phyloP scores from a whole-genome alignment of 1,284 basidiomycete species.

The Clitocybe nebularis region DNA sequence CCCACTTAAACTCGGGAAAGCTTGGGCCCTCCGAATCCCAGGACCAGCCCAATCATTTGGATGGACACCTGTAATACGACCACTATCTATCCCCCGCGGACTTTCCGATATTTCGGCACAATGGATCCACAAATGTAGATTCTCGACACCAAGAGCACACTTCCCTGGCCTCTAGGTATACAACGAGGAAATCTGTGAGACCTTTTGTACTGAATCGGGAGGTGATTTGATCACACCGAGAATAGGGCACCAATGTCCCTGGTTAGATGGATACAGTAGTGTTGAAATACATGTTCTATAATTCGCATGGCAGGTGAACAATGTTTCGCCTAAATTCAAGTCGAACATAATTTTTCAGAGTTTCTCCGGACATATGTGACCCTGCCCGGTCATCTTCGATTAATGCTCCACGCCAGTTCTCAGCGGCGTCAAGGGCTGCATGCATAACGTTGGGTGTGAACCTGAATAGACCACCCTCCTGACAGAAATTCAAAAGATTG shows the following conservation, averaged over 20 bases:
- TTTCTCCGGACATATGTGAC: too few species aligned
- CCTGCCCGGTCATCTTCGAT: too few species aligned
- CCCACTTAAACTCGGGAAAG: constrained; percentile 15
- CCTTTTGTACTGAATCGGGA: not conserved
- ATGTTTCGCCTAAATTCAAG: too few species aligned
- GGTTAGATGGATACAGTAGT: too few species aligned
- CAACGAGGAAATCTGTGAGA: not conserved
- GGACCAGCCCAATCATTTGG: not conserved
- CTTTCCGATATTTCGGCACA: not conserved
- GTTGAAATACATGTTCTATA: too few species aligned
- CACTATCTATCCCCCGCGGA: not conserved
- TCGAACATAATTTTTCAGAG: too few species aligned
- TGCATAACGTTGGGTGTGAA: too few species aligned
- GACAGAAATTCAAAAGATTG: too few species aligned
- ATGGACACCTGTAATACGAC: not conserved
- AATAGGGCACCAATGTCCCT: not conserved
- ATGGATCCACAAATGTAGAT: not conserved
- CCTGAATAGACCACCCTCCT: too few species aligned
- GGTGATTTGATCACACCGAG: not conserved
- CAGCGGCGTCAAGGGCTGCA: too few species aligned
- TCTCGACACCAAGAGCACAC: not conserved
- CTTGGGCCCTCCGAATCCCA: constrained; percentile 5
- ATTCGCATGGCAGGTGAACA: too few species aligned
- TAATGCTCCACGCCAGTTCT: too few species aligned
- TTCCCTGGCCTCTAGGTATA: not conserved